Conservation (phyloP, 108 stramenopile genomes). For the Skeletonema marinoi region DNA sequence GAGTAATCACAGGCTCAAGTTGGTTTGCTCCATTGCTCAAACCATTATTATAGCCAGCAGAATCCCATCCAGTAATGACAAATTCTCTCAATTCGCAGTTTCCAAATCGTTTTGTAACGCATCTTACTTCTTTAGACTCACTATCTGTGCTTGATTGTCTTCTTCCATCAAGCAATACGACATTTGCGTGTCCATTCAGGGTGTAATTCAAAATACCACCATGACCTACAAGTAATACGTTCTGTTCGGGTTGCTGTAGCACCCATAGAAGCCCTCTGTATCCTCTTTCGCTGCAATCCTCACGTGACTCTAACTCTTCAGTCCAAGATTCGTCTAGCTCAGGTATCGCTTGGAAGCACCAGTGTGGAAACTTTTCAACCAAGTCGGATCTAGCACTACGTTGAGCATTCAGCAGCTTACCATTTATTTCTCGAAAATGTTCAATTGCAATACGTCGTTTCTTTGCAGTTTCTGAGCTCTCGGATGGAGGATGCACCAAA, state of each 20-base stretch:
- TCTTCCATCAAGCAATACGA: constrained; percentile 58
- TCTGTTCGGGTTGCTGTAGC: constrained; percentile 50
- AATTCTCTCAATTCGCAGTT: constrained; percentile 83
- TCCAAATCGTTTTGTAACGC: constrained; percentile 63
- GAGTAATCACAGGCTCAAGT: constrained; percentile 20
- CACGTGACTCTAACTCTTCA: constrained; percentile 59
- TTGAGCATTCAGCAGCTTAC: constrained; percentile 73
- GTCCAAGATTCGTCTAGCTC: constrained; percentile 64
- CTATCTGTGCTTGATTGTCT: background rate
- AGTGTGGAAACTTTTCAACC: constrained; percentile 57
- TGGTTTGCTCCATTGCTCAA: background rate
- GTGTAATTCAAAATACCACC: constrained; percentile 72
- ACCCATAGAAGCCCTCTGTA: constrained; percentile 66
- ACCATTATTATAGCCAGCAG: background rate
- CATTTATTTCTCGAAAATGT: constrained; percentile 81
- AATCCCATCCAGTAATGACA: constrained; percentile 40
- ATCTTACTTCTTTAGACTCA: constrained; percentile 6
- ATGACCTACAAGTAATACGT: constrained; percentile 65
- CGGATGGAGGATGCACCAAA: constrained; percentile 8
- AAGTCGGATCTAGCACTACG: constrained; percentile 55
- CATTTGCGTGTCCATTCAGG: constrained; percentile 62
- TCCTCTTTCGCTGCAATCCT: constrained; percentile 70
- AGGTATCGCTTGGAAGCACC: constrained; percentile 58
- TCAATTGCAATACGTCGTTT: constrained; percentile 55
- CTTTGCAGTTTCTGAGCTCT: background rate